Conservation (phyloP, 306 rosid species). For the Psophocarpus tetragonolobus region DNA sequence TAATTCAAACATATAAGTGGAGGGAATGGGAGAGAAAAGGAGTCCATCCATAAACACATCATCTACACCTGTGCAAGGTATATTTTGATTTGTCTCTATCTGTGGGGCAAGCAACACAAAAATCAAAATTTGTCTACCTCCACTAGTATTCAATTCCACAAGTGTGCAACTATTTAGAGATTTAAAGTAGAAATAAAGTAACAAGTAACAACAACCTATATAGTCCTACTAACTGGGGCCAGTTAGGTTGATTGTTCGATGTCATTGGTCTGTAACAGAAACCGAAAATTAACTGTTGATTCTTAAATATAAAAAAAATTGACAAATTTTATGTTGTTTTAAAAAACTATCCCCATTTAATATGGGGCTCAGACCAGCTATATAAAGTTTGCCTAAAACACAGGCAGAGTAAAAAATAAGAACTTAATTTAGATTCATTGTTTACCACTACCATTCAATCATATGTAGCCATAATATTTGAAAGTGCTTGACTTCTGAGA, state of each 20-base stretch:
- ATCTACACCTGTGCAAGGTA: slow-evolving; percentile 29
- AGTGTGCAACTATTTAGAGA: slow-evolving; percentile 23
- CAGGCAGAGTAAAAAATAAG: neutral
- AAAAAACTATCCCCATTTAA: neutral
- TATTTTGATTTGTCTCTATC: slow-evolving; percentile 39
- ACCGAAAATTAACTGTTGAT: slow-evolving; percentile 9
- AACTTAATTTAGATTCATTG: slow-evolving; percentile 14
- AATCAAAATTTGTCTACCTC: slow-evolving; percentile 29
- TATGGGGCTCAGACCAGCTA: neutral
- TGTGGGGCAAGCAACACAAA: slow-evolving; percentile 30
- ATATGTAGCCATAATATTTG: neutral
- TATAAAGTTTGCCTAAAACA: neutral
- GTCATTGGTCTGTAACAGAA: slow-evolving; percentile 3
- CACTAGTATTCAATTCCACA: slow-evolving; percentile 29
- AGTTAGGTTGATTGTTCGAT: slow-evolving; percentile 15
- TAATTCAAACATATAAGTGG: neutral
- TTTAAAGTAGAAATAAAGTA: neutral
- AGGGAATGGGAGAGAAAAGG: neutral
- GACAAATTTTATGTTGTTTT: neutral
- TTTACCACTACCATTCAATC: neutral
- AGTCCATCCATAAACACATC: slow-evolving; percentile 9
- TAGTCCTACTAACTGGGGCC: slow-evolving; percentile 23
- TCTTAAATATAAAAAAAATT: neutral
- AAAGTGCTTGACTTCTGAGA: neutral
- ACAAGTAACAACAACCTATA: slow-evolving; percentile 19